Evolutionary conservation across 768 basidiomycete genomes (phyloP).

Genomic region (Phanerochaete carnosa): DNA sequence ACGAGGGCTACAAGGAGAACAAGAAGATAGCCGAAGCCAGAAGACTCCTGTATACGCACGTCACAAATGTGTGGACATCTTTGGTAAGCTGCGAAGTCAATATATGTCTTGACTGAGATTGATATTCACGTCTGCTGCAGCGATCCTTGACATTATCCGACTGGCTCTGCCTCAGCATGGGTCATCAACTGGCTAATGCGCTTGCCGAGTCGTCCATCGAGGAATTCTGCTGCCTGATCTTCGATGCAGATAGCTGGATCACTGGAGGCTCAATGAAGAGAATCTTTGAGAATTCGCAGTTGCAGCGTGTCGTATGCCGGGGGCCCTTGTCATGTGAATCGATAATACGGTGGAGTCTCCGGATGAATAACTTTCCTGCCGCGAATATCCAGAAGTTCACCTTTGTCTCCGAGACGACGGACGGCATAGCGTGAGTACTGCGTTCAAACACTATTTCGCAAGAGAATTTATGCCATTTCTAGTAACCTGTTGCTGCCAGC

Average conservation of each 20-base stretch:
- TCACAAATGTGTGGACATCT: not conserved
- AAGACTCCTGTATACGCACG: no score
- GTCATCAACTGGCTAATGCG: not conserved
- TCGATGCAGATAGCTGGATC: not conserved
- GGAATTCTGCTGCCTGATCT: not conserved
- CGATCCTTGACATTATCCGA: not conserved
- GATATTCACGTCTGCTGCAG: not conserved
- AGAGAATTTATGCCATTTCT: no score
- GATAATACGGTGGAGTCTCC: not conserved
- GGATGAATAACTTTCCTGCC: not conserved
- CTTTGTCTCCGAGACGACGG: not conserved
- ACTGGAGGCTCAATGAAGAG: not conserved
- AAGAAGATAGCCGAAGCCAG: not conserved
- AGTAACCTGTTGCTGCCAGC: no score
- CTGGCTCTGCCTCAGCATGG: not conserved
- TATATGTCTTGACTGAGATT: no score
- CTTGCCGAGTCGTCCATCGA: not conserved
- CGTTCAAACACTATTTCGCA: no score
- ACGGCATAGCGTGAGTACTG: no score
- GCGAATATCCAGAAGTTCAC: not conserved
- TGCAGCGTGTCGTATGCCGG: not conserved
- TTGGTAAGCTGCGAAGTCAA: not conserved
- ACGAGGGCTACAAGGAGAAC: not conserved
- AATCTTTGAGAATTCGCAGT: not conserved
- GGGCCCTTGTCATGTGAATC: not conserved